Evolutionary conservation across 306 rosid genomes (phyloP), one percentile per base, ranked within the genome.

Genomic region (Dalbergia cochinchinensis): DNA sequence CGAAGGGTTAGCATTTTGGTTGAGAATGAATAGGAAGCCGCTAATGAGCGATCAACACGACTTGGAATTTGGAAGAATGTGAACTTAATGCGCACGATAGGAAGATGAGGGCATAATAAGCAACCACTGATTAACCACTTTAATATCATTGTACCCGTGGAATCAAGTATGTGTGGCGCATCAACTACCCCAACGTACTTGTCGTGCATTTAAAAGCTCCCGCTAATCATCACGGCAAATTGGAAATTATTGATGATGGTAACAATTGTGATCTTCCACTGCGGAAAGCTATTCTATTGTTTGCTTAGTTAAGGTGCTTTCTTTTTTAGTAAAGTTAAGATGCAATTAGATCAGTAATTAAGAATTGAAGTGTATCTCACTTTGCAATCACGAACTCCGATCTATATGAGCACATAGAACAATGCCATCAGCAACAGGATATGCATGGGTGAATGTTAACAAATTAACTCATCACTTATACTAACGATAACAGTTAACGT

Each of bases 11-110:
- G 78, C 53, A 65, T 65, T 53, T 11, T 22, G 55, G 72, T 57
- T 12, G 12, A 69, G 58, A 69, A 62, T 61, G 61, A 65, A 44
- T 59, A 42, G 22, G 62, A 61, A 69, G n/a, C n/a, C 67, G 33
- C 74, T 26, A 78, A 71, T 22, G 20, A 58, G 55, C 39, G 16
- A 57, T 81, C 19, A 65, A 60, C 62, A 61, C 62, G 61, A 59
- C 33, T 53, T 53, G 48, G 73, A 59, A 68, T 59, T 58, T 39
- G 78, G 35, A 82, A 60, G 61, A 58, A 41, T 47, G 65, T 68
- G 72, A 75, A 82, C 39, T 37, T 81, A 74, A 59, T 64, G 87
- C 42, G 80, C 86, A 82, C 69, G 73, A 73, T 62, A 71, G 11
- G 58, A 39, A 1, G 35, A 73, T 78, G 47, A 55, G 35, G 13